These are phyloP conservation scores for Plasmodium sp. DNA, from an alignment of 169 alveolate species.

Conservation along the genomic window DNA sequence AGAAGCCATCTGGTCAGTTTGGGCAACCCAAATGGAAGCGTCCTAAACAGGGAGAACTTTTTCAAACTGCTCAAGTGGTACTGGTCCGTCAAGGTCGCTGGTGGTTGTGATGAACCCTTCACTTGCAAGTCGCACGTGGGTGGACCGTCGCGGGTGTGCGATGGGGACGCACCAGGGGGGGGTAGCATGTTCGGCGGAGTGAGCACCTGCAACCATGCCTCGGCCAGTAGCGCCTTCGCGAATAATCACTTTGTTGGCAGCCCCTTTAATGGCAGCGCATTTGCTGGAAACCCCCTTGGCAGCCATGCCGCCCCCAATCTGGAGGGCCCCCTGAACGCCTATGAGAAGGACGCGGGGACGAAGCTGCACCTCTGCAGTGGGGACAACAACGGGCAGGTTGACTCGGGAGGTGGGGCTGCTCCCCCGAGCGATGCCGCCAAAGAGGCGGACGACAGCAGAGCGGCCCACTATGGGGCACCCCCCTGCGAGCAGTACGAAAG, in stretches of 20 bases:
- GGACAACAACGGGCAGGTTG: background rate
- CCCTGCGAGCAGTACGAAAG: background rate
- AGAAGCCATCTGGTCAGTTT: no score
- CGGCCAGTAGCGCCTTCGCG: no score
- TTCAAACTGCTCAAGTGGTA: constrained; percentile 7
- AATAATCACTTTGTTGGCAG: no score
- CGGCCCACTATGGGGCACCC: background rate
- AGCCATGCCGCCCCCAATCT: no score
- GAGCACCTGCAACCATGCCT: background rate
- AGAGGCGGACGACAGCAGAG: background rate
- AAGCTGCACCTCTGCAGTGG: background rate
- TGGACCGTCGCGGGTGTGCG: background rate
- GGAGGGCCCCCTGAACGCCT: background rate
- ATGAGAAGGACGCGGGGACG: background rate
- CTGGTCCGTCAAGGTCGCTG: background rate
- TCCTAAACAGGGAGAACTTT: background rate
- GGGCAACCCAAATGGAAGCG: background rate
- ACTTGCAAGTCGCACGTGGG: background rate
- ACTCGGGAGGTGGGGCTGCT: background rate
- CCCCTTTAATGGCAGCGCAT: no score
- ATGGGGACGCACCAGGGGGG: background rate
- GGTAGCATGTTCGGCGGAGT: background rate
- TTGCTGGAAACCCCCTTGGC: no score
- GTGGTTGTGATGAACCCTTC: background rate
- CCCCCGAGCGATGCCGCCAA: background rate